These are phyloP conservation scores for Schwanniomyces yamadae DNA, from an alignment of 805 yeast species.

Conservation along the genomic window DNA sequence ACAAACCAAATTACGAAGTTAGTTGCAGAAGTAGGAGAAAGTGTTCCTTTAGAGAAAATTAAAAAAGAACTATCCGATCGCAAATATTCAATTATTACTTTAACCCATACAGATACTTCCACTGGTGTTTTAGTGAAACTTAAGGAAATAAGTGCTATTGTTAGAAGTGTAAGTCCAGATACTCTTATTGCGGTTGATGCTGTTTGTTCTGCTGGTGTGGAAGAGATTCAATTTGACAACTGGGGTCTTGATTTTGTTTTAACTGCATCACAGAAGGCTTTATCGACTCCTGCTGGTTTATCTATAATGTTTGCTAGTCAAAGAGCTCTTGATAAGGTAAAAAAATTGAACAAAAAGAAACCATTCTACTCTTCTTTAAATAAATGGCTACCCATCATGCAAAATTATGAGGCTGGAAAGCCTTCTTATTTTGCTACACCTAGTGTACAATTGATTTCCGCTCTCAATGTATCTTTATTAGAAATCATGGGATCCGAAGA, in stretches of 20 bases:
- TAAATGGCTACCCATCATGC: slow-evolving; percentile 10
- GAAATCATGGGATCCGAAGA: slow-evolving; percentile 8
- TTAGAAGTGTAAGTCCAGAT: slow-evolving; percentile 5
- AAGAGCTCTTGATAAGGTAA: slow-evolving; percentile 3
- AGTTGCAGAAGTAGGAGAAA: slow-evolving; percentile 6
- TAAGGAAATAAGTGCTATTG: slow-evolving; percentile 3
- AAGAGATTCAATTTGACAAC: slow-evolving; percentile 13
- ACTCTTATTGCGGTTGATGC: slow-evolving; percentile 12
- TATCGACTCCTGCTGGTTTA: slow-evolving; percentile 9
- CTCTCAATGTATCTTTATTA: slow-evolving; percentile 7
- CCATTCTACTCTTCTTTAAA: slow-evolving; percentile 6
- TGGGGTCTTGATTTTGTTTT: slow-evolving; percentile 15
- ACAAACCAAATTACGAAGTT: slow-evolving; percentile 5
- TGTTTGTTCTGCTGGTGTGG: slow-evolving; percentile 11
- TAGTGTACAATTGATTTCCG: slow-evolving; percentile 6
- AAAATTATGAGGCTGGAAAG: slow-evolving; percentile 7
- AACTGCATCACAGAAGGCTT: slow-evolving; percentile 9
- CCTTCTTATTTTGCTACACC: slow-evolving; percentile 11
- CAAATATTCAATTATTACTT: slow-evolving; percentile 3
- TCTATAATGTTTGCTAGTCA: slow-evolving; percentile 5
- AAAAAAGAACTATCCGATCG: slow-evolving; percentile 1
- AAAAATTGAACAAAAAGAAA: slow-evolving; percentile 1
- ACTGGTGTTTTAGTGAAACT: slow-evolving; percentile 10
- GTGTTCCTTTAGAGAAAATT: slow-evolving; percentile 4
- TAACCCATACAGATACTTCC: slow-evolving; percentile 10